These are phyloP conservation scores for Phyllosticta capitalensis DNA, from an alignment of 2,329 filamentous ascomycete genomes.

Conservation along the genomic window DNA sequence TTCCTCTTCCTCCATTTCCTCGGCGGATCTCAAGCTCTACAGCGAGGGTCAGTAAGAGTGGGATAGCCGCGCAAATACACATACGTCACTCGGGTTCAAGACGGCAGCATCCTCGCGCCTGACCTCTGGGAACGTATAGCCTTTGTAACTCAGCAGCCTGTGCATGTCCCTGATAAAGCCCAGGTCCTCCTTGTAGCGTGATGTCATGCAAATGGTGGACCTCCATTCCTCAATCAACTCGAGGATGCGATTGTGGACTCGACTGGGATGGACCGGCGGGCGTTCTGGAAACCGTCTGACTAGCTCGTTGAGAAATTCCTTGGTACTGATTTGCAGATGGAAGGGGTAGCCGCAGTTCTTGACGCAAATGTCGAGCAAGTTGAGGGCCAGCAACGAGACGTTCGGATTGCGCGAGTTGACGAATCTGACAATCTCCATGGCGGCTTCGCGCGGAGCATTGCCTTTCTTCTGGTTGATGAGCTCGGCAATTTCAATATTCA, in stretches of 20 bases:
- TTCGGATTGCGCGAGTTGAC: slow-evolving; percentile 97
- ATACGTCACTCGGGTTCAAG: slow-evolving; percentile 89
- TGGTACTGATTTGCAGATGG: slow-evolving; percentile 95
- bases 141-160: slow-evolving; percentile 87
- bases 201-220: slow-evolving; percentile 95
- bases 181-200: slow-evolving; percentile 91
- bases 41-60: slow-evolving; percentile 15
- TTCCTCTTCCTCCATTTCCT: slow-evolving; percentile 98
- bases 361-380: slow-evolving; percentile 92
- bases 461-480: slow-evolving; percentile 97
- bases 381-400: slow-evolving; percentile 79
- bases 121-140: slow-evolving; percentile 90
- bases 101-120: slow-evolving; percentile 91
- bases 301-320: slow-evolving; percentile 97
- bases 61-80: slow-evolving; percentile 26
- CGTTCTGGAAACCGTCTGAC: slow-evolving; percentile 92
- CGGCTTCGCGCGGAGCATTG: slow-evolving; percentile 82
- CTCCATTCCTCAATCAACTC: slow-evolving; percentile 98
- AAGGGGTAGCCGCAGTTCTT: slow-evolving; percentile 99
- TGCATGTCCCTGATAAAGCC: slow-evolving; percentile 98
- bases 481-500: slow-evolving; percentile 94
- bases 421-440: slow-evolving; percentile 82
- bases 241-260: slow-evolving; percentile 85
- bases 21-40: slow-evolving; percentile 87
- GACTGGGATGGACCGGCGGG: slow-evolving; percentile 72